Conservation (phyloP, 2,329 filamentous ascomycete genomes). For the Fusarium transvaalense region DNA sequence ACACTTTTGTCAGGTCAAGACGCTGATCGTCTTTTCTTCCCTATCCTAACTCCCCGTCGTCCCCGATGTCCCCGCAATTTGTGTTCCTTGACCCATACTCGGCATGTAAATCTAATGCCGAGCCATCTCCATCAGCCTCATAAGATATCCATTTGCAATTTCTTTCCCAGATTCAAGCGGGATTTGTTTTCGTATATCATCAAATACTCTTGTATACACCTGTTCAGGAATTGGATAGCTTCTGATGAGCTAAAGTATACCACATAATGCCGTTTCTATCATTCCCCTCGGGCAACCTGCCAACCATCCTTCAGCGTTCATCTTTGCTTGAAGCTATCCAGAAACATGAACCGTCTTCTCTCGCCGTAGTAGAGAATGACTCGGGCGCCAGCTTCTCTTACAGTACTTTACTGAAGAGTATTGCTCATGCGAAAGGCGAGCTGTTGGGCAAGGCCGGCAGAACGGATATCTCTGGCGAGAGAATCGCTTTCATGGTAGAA, state of each 20-base stretch:
- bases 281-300: neutral
- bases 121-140: neutral
- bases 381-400: constrained; percentile 2
- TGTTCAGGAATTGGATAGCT: neutral
- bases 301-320: constrained; percentile 1
- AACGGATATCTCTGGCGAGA: constrained; percentile 67
- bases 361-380: constrained; percentile 8
- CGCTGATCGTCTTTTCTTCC: neutral
- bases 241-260: neutral
- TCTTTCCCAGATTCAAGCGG: neutral
- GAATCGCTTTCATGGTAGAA: constrained; percentile 91
- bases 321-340: constrained; percentile 13
- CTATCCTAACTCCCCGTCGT: neutral
- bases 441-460: neutral
- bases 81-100: neutral
- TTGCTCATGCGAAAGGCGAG: constrained; percentile 1
- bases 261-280: constrained; percentile 2
- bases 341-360: neutral
- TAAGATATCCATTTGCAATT: neutral
- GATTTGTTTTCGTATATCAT: neutral
- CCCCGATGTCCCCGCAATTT: constrained; percentile 2
- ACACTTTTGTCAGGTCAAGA: neutral
- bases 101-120: constrained; percentile 2
- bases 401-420: neutral
- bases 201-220: neutral